A percentile compares a stretch with the other conserved stretches of the same genome.
Conservation (phyloP, 345 rosid species). For the Populus euphratica region DNA sequence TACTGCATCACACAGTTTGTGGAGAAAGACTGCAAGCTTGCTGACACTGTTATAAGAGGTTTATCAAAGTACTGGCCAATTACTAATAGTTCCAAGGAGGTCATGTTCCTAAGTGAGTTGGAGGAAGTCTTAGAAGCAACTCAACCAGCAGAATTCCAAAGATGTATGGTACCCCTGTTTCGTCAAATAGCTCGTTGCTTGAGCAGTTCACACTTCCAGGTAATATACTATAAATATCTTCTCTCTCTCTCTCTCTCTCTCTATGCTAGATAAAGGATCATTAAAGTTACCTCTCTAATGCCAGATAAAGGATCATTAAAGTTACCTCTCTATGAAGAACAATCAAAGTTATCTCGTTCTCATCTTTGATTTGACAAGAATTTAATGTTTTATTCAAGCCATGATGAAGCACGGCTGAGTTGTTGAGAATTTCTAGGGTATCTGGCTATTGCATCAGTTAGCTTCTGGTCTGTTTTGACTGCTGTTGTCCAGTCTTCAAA, state of each 20-base stretch:
- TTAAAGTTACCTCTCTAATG: not conserved
- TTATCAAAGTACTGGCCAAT: conserved; percentile 65
- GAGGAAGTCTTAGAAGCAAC: conserved; percentile 76
- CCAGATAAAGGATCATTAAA: not conserved
- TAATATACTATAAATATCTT: conserved; percentile 20
- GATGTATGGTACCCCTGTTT: conserved; percentile 66
- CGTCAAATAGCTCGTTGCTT: conserved; percentile 62
- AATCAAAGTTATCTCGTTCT: not conserved
- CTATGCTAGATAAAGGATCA: not conserved
- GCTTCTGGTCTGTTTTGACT: not conserved
- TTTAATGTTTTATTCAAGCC: not conserved
- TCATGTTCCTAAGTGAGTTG: conserved; percentile 63
- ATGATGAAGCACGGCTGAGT: not conserved
- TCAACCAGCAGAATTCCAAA: conserved; percentile 62
- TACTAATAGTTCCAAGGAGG: conserved; percentile 69
- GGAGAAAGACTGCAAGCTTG: conserved; percentile 69
- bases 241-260: too few species aligned
- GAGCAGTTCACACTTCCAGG: conserved; percentile 79
- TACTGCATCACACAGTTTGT: conserved; percentile 65
- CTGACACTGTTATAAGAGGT: conserved; percentile 59
- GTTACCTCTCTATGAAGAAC: not conserved
- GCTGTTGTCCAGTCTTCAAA: not conserved
- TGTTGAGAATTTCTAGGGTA: not conserved
- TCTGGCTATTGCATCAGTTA: not conserved
- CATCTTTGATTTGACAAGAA: not conserved